Evolutionary conservation across 176 grass and related monocot species (phyloP).

Genomic region (Eragrostis nindensis): DNA sequence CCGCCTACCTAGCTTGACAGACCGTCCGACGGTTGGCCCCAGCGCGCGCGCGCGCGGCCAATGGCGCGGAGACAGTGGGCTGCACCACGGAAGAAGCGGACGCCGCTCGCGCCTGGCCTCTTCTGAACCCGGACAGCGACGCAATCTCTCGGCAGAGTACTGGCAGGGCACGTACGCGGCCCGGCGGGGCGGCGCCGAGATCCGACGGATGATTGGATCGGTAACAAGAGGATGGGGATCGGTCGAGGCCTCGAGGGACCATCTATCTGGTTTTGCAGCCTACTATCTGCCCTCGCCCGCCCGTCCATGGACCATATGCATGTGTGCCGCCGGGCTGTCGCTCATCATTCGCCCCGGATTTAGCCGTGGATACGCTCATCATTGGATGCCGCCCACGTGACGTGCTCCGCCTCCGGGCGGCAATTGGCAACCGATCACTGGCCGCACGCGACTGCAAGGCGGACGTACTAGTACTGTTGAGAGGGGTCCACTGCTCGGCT

Average conservation of each 20-base stretch:
- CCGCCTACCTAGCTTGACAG: conserved; percentile 5
- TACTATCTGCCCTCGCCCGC: no score
- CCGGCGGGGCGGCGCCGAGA: neutral
- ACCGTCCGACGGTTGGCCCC: no score
- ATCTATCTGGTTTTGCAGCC: no score
- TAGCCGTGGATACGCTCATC: conserved; percentile 21
- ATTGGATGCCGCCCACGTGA: conserved; percentile 25
- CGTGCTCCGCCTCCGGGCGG: neutral
- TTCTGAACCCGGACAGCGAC: neutral
- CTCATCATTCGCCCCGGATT: conserved; percentile 36
- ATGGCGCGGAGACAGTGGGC: neutral
- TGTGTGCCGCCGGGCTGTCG: conserved; percentile 18
- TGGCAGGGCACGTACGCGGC: neutral
- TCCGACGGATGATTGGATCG: neutral
- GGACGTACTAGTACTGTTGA: neutral
- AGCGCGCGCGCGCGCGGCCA: neutral
- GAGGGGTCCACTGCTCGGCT: no score
- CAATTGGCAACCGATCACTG: neutral
- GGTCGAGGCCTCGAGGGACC: no score
- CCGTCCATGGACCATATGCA: neutral
- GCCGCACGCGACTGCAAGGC: neutral
- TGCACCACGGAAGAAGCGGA: neutral
- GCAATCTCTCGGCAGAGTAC: neutral
- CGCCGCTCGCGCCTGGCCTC: neutral
- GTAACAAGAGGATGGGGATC: neutral